Base-by-base conservation (phyloP, 2,329 filamentous ascomycete species). In the Colletotrichum karsti region DNA sequence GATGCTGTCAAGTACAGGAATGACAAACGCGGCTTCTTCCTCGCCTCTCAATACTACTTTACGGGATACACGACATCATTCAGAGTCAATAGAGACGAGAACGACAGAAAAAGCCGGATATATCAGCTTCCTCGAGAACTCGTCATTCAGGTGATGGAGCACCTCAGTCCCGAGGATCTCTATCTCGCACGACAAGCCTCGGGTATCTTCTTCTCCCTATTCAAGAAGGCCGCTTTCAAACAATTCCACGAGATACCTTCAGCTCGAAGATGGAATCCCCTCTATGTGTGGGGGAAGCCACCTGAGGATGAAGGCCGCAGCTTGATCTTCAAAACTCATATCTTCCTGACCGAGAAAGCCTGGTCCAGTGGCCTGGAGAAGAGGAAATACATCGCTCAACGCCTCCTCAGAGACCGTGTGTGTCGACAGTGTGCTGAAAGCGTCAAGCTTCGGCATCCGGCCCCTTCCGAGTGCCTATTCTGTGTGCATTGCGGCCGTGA, bases 1-100 rank as follows among this genome's bases (percentile, higher is more conserved):
- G 4, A 5, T 8, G 6, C 8, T 13, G 10, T 35, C 33, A 15
- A 15, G 33, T 15, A 35, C 10, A 35, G 33, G 15, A 13, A 35
- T 9, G 7, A 35, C 10, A 9, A 13, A 15, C 33, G 33, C 10
- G 33, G 33, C 4, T 5, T 15, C 8, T 35, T n/a, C n/a, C n/a
- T n/a, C n/a, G n/a, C n/a, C n/a, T n/a, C 8, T 35, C 33, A 35
- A 13, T 5, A 35, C 12, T 12, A 35, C 12, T 35, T 35, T 13
- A 35, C 33, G 10, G 46, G 46, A 30, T 50, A 20, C 24, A 50
- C 7, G 24, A 33, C 26, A 50, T n/a, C 28, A 7, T 30, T 18
- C 0, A 0, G 12, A 24, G 26, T 24, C 1, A 30, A 30, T 15
- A 33, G 46, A 18, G 26, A 26, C 0, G 26, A 13, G 0, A 30